Evolutionary conservation across 2,329 filamentous ascomycete species (phyloP), one percentile per base, ranked within the genome.

Genomic region (Penicillium sp.): DNA sequence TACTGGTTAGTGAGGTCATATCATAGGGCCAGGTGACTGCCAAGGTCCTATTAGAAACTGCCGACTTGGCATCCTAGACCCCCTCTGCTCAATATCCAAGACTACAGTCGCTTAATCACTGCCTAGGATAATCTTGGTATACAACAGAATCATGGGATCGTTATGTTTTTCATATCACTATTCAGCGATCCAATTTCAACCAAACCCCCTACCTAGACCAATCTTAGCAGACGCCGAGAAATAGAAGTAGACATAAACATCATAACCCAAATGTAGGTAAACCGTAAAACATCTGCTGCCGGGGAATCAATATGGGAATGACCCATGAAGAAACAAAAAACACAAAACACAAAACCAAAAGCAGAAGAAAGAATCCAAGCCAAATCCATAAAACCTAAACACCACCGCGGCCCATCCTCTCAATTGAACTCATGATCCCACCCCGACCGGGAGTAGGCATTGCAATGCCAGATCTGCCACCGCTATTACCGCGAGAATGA

Each of bases 381-480:
- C 28, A 42, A n/a, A 48, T 47, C 48, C 2, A 28, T 10, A 26
- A 25, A 51, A 30, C 26, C 40, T 60, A 69, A 17, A 55, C 61
- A 51, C 67, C 68, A 37, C 69, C 69, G 28, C 80, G 86, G 10
- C 90, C 90, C 91, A 95, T 95, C 75, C 87, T 85, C 79, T 95
- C 90, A 71, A 95, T 94, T 17, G 88, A 91, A 65, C 82, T 88
- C 87, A 95, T 87, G 67, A 94, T 88, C 54, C 88, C 48, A 2
- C 46, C 86, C 66, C 89, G 82, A 14, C 77, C 75, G 9, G 73
- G 71, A 1, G 69, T 69, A 37, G 69, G 68, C 26, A 72, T 68
- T 14, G 70, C 71, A 57, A 74, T 74, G 2, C 70, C 70, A 16
- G 71, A 72, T 45, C 69, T 70, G 16, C 69, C 68, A 19, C 70